Percentiles rank a stretch among this genome's conserved stretches.
Conservation (phyloP, 2,329 filamentous ascomycete genomes). For the Huntiella bhutanensis region DNA sequence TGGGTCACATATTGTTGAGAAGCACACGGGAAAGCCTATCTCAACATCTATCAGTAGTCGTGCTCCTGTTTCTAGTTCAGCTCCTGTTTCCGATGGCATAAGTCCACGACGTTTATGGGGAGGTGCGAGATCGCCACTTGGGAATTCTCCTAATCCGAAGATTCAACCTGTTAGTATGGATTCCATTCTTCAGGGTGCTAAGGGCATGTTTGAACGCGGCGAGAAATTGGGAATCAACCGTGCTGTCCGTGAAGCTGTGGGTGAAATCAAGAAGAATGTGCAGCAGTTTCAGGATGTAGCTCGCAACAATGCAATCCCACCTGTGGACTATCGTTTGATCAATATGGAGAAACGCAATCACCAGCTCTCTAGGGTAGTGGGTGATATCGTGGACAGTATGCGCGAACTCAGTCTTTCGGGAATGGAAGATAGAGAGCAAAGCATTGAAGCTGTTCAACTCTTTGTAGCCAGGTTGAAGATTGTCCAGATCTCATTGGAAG, state of each 20-base stretch:
- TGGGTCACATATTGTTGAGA: constrained; percentile 46
- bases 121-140: constrained; percentile 25
- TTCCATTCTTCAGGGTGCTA: constrained; percentile 55
- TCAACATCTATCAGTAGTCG: constrained; percentile 13
- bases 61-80: constrained; percentile 8
- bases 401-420: constrained; percentile 36
- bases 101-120: background rate
- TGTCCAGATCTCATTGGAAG: constrained; percentile 42
- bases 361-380: constrained; percentile 47
- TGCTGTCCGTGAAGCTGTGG: constrained; percentile 61
- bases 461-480: constrained; percentile 45
- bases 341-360: constrained; percentile 46
- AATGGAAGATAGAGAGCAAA: constrained; percentile 29
- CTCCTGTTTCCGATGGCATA: constrained; percentile 24
- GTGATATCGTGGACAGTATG: constrained; percentile 44
- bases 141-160: constrained; percentile 30
- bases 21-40: constrained; percentile 38
- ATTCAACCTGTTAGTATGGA: constrained; percentile 44
- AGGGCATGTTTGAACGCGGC: constrained; percentile 51
- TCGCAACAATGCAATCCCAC: constrained; percentile 11
- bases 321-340: background rate
- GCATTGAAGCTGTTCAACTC: constrained; percentile 35
- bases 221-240: constrained; percentile 66
- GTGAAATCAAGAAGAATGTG: constrained; percentile 61
- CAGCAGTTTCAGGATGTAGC: constrained; percentile 20